Percentiles rank a stretch among this genome's conserved stretches.
These are phyloP conservation scores for Fusarium sp. DNA, from an alignment of 2,329 filamentous ascomycete genomes.

Conservation along the genomic window DNA sequence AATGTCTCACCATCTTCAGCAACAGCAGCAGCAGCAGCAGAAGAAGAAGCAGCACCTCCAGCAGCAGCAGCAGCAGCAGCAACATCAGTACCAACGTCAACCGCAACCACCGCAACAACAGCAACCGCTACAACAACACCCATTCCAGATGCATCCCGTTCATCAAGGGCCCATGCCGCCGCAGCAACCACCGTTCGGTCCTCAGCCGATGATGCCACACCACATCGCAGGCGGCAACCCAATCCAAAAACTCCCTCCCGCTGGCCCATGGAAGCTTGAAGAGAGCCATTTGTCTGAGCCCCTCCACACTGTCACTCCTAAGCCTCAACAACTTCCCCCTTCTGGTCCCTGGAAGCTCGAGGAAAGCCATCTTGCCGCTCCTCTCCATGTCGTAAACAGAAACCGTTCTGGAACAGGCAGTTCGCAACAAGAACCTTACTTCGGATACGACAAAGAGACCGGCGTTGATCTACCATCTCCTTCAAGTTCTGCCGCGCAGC, in stretches of 20 bases:
- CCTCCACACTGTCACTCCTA: conserved; percentile 53
- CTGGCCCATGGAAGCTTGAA: conserved; percentile 68
- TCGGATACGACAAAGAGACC: conserved; percentile 64
- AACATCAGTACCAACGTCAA: not conserved
- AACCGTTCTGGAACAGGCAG: conserved; percentile 53
- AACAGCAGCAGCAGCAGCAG: conserved; percentile 1
- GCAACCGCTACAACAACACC: conserved; percentile 32
- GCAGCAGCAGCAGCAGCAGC: conserved; percentile 37
- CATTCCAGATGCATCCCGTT: conserved; percentile 40
- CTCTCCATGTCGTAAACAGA: conserved; percentile 57
- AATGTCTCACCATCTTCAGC: conserved; percentile 12
- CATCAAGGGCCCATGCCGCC: conserved; percentile 24
- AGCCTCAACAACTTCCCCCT: conserved; percentile 57
- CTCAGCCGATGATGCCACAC: conserved; percentile 41
- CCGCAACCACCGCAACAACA: conserved; percentile 6
- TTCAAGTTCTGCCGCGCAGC: conserved; percentile 28
- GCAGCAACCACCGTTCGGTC: conserved; percentile 23
- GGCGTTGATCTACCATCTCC: conserved; percentile 51
- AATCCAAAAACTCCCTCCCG: conserved; percentile 59
- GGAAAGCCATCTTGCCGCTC: conserved; percentile 68
- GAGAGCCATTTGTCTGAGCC: conserved; percentile 70
- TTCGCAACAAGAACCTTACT: conserved; percentile 48
- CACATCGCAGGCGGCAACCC: conserved; percentile 53
- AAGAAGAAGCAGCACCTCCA: conserved; percentile 10
- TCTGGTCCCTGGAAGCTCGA: conserved; percentile 67